Percentiles rank a stretch among this genome's conserved stretches.
These are phyloP conservation scores for Diaporthe sp. DNA, from an alignment of 2,329 filamentous ascomycete genomes.

Conservation along the genomic window DNA sequence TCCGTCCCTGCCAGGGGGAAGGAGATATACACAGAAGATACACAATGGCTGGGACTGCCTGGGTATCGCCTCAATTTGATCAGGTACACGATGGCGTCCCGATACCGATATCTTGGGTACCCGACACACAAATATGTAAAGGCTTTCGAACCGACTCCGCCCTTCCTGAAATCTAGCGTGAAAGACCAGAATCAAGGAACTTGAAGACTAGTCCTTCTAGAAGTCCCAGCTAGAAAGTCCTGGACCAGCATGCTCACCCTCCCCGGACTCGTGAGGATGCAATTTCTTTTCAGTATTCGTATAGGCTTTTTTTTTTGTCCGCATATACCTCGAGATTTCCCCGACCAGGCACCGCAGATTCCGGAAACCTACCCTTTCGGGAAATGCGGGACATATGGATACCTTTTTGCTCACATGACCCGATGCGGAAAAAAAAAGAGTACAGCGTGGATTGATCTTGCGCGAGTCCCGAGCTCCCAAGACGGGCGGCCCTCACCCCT, in stretches of 20 bases:
- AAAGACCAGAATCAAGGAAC: background rate
- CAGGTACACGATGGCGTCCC: background rate
- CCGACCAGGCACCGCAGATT: background rate
- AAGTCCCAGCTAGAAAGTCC: background rate
- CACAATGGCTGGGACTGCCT: background rate
- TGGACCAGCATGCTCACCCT: background rate
- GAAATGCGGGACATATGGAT: background rate
- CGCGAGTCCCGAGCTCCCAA: background rate
- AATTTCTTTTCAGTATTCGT: background rate
- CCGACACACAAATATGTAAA: background rate
- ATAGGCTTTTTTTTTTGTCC: background rate
- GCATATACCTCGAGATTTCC: conserved; percentile 16
- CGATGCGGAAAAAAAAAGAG: background rate
- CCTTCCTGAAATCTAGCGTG: background rate
- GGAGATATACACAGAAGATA: background rate
- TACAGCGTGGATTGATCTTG: background rate
- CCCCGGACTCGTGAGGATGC: background rate
- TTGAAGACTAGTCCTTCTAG: too few relatives aligned
- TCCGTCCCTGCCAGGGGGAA: background rate
- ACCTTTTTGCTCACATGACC: background rate
- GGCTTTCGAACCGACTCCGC: too few relatives aligned
- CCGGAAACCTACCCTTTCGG: background rate
- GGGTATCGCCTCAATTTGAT: background rate
- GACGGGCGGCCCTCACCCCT: background rate
- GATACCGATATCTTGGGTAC: background rate